Percentiles rank a stretch among this genome's conserved stretches.
phyloP scores from a whole-genome alignment of 1,139 yeast genomes.

The Lodderomyces margitis region DNA sequence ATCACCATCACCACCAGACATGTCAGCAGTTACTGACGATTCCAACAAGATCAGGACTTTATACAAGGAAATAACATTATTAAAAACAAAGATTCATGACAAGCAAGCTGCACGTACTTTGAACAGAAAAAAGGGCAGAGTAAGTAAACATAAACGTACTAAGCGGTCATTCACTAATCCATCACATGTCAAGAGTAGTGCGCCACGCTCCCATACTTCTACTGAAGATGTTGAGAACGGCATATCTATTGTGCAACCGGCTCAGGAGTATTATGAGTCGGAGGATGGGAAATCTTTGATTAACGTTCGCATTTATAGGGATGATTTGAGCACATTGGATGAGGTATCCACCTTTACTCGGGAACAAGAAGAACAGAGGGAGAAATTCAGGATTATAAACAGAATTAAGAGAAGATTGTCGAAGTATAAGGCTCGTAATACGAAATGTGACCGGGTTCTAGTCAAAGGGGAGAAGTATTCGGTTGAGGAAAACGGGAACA shows the following conservation, averaged over 20 bases:
- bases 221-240: background rate
- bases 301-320: background rate
- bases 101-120: constrained; percentile 11
- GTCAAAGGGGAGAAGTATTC: constrained; percentile 36
- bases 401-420: constrained; percentile 16
- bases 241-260: background rate
- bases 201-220: background rate
- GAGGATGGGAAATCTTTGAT: background rate
- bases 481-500: constrained; percentile 31
- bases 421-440: constrained; percentile 27
- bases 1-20: constrained; percentile 5
- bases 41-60: constrained; percentile 25
- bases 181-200: background rate
- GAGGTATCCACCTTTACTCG: too few species aligned
- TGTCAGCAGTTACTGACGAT: constrained; percentile 16
- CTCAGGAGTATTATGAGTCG: background rate
- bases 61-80: constrained; percentile 34
- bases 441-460: constrained; percentile 36
- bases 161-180: background rate
- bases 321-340: too few species aligned
- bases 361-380: background rate
- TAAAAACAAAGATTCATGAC: constrained; percentile 29
- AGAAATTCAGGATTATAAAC: background rate
- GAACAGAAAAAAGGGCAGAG: background rate
- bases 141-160: background rate